Base-by-base conservation (phyloP, 306 rosid species). In the Gynostemma pentaphyllum region DNA sequence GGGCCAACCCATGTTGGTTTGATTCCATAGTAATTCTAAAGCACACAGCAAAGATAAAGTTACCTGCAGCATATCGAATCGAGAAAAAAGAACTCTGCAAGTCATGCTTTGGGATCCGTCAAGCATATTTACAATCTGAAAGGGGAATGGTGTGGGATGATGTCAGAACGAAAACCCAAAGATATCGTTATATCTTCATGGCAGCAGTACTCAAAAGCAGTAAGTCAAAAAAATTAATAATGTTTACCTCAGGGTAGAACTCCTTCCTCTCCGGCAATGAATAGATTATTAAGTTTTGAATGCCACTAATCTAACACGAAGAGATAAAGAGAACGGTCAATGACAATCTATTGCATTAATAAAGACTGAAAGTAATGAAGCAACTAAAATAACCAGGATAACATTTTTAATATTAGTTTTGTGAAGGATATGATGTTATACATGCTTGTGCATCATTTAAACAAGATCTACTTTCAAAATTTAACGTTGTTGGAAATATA, bases 181-280 rank as follows among this genome's bases (percentile, higher is more conserved):
- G 3, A 10, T 34, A 36, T 34, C 26, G 64, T 32, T 32, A 32
- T 2, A 32, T 32, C 37, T 32, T 32, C 37, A 32, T 32, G 37
- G 37, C 37, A 32, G 37, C 37, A 32, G 37, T 32, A 32, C 5
- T n/a, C n/a, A n/a, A n/a, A n/a, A n/a, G n/a, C n/a, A n/a, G n/a
- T n/a, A n/a, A n/a, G n/a, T n/a, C n/a, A n/a, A n/a, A n/a, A n/a
- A n/a, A n/a, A n/a, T n/a, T n/a, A n/a, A n/a, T n/a, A 23, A 48
- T 5, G 15, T 78, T 74, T 61, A 85, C 96, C 98, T 88, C 96
- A 1, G 96, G 89, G 81, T 88, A 91, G 56, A 91, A 81, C 52
- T 91, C 98, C 73, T 85, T 83, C 69, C 98, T 80, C 85, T 91
- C 92, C 0, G 98, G 98, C 15, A 79, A 84, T 5, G 98, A 91